These are phyloP conservation scores for Geotrichum candidum DNA, from an alignment of 1,139 yeast species.

Conservation along the genomic window DNA sequence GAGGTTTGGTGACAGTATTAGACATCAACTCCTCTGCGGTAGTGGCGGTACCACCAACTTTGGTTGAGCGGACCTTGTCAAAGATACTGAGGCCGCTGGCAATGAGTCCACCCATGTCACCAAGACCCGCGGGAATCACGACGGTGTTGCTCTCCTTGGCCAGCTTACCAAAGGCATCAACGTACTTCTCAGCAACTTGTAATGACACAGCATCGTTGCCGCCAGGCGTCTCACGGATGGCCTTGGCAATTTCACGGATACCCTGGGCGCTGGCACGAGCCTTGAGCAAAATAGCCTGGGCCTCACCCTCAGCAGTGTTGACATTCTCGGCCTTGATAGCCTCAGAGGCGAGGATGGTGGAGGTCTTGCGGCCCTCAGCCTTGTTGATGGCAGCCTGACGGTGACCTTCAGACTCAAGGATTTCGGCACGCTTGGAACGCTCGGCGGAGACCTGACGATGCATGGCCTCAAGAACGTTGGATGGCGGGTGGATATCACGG, in stretches of 20 bases:
- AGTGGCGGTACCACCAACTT: not conserved
- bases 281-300: conserved; percentile 57
- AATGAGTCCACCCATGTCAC: conserved; percentile 68
- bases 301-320: conserved; percentile 64
- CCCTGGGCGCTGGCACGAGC: conserved; percentile 79
- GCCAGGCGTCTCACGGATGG: conserved; percentile 62
- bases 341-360: conserved; percentile 65
- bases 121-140: conserved; percentile 68
- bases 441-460: conserved; percentile 86
- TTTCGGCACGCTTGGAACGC: conserved; percentile 79
- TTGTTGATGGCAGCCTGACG: conserved; percentile 72
- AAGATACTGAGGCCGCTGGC: conserved; percentile 73
- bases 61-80: conserved; percentile 43
- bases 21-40: not conserved
- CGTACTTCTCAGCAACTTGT: conserved; percentile 79
- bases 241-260: conserved; percentile 55
- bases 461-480: conserved; percentile 84
- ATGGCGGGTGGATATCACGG: conserved; percentile 83
- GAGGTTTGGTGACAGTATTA: not conserved
- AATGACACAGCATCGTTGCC: conserved; percentile 71
- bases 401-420: conserved; percentile 78
- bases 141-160: conserved; percentile 79
- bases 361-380: conserved; percentile 74
- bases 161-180: conserved; percentile 71
- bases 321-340: conserved; percentile 58